Percentiles rank a stretch among this genome's conserved stretches.
These are phyloP conservation scores for Hortaea werneckii DNA, from an alignment of 2,329 filamentous ascomycete genomes.

Conservation along the genomic window DNA sequence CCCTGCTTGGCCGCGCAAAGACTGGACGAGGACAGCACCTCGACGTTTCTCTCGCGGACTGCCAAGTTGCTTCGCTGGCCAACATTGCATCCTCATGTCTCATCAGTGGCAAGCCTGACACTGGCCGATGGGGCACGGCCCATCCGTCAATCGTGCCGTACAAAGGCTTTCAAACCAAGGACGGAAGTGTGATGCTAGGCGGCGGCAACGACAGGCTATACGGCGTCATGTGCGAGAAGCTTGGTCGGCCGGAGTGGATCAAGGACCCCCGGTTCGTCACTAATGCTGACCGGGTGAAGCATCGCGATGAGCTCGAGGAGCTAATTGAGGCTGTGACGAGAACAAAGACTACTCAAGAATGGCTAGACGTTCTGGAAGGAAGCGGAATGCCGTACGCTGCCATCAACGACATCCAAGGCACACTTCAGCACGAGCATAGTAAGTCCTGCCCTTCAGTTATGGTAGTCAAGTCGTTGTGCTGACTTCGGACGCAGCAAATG, in stretches of 20 bases:
- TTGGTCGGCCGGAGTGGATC: conserved; percentile 50
- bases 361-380: conserved; percentile 80
- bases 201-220: conserved; percentile 55
- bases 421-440: conserved; percentile 77
- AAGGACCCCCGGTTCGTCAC: conserved; percentile 47
- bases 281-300: conserved; percentile 50
- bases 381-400: conserved; percentile 89
- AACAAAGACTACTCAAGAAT: conserved; percentile 74
- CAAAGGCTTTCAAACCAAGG: conserved; percentile 60
- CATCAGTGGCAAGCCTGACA: conserved; percentile 77
- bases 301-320: conserved; percentile 67
- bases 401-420: conserved; percentile 82
- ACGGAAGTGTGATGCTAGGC: conserved; percentile 54
- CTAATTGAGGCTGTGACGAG: conserved; percentile 67
- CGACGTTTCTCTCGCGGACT: conserved; percentile 84
- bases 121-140: conserved; percentile 88
- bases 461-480: too few species aligned
- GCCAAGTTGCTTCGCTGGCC: conserved; percentile 85
- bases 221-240: conserved; percentile 47
- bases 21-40: conserved; percentile 83
- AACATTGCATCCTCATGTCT: conserved; percentile 91
- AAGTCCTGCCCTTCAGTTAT: conserved; percentile 25
- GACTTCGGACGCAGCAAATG: conserved; percentile 39
- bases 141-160: conserved; percentile 99
- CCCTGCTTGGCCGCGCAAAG: conserved; percentile 62